Evolutionary conservation across 2,329 filamentous ascomycete genomes (phyloP), one percentile per base, ranked within the genome.

Genomic region (Penicillium sumatraense): DNA sequence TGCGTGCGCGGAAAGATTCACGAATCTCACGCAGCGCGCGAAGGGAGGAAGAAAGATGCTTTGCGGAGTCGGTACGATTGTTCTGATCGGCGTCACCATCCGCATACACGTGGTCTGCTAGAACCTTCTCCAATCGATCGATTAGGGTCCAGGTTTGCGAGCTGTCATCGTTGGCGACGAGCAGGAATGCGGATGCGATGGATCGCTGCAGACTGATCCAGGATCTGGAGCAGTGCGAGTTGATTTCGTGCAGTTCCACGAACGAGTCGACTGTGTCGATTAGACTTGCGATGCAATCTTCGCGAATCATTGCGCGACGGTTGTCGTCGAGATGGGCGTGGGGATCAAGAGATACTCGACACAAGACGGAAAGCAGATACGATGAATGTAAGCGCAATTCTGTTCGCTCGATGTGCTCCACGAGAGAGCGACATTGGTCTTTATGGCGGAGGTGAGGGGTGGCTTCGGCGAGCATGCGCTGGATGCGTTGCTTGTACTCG

Each of bases 381-480:
- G 81, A 84, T n/a, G 81, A 81, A 66, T 86, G 83, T n/a, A 86
- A 71, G 58, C 83, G 83, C 29, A 86, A 66, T 3, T 81, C 82
- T 69, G 81, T 84, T 56, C 84, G 79, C 64, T 86, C 82, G 8
- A 86, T 75, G 51, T 83, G 82, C 49, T 86, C 80, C 1, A 68
- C 71, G 36, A 73, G 60, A 1, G 59, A 66, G 21, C 54, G 54
- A 52, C 75, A 77, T 18, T 65, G 75, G 60, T 61, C 80, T 54
- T 14, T 77, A 54, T 82, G 79, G 56, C 82, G 80, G 36, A 86
- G 72, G 61, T 84, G 82, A 20, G 82, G 80, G n/a, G 78, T 78
- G 3, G 81, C 79, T 53, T 85, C 81, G n/a, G 77, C 70, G 71
- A 84, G 77, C 53, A 85, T 82, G 41, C 76, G 75, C 42, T 80